phyloP scores from a whole-genome alignment of 345 rosid genomes.

The Eucalyptus marginata region DNA sequence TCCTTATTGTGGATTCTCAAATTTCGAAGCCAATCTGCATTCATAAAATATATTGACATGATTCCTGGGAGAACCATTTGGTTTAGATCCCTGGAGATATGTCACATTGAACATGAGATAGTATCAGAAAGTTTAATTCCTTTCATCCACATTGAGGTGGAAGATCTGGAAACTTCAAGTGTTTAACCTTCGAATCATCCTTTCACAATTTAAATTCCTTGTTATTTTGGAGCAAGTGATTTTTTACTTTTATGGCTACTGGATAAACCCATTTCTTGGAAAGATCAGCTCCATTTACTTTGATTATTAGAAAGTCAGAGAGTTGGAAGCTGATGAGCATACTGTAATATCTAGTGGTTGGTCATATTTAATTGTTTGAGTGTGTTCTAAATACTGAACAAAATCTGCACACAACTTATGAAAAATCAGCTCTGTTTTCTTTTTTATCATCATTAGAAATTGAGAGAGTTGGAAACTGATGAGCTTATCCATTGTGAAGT shows the following conservation, averaged over 20 bases:
- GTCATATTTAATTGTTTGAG: background rate
- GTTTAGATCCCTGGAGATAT: background rate
- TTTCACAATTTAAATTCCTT: background rate
- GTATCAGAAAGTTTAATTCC: background rate
- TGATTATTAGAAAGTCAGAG: background rate
- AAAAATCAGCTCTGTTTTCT: background rate
- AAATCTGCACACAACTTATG: background rate
- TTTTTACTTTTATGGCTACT: background rate
- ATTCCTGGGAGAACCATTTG: background rate
- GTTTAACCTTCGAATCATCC: background rate
- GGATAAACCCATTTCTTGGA: background rate
- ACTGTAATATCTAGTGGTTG: background rate
- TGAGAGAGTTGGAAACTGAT: background rate
- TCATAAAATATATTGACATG: background rate
- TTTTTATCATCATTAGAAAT: background rate
- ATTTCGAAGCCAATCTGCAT: background rate
- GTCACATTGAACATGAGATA: background rate
- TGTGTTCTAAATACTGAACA: background rate
- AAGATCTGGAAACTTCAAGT: background rate
- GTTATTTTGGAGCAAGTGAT: background rate
- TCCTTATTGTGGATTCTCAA: background rate
- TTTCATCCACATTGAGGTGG: background rate
- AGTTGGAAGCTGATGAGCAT: background rate
- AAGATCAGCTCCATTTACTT: background rate
- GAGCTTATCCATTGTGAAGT: background rate